Evolutionary conservation across 306 rosid genomes (phyloP).

Genomic region (Urtica urens): DNA sequence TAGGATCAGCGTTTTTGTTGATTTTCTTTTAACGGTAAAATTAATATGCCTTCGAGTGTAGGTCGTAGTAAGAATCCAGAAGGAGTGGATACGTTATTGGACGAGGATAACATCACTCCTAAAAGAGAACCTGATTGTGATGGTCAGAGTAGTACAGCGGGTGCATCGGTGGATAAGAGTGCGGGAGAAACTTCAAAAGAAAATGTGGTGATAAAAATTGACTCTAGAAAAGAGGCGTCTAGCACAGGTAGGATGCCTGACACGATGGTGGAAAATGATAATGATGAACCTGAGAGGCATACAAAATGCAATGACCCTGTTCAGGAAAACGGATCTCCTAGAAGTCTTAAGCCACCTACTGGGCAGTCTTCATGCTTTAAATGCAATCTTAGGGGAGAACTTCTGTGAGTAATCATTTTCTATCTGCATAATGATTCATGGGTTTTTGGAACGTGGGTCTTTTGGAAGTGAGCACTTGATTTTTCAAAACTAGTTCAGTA

Average conservation of each 20-base stretch:
- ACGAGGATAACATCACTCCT: slow-evolving; percentile 17
- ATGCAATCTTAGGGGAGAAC: slow-evolving; percentile 58
- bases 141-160: slow-evolving; percentile 8
- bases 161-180: slow-evolving; percentile 16
- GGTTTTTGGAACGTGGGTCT: neutral
- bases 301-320: slow-evolving; percentile 13
- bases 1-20: too few species aligned
- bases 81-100: slow-evolving; percentile 16
- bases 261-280: slow-evolving; percentile 8
- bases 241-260: slow-evolving; percentile 13
- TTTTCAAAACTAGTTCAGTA: too few species aligned
- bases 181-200: neutral
- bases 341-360: slow-evolving; percentile 15
- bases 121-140: slow-evolving; percentile 14
- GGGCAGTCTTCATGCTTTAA: slow-evolving; percentile 34
- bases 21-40: too few species aligned
- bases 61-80: slow-evolving; percentile 20
- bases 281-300: slow-evolving; percentile 19
- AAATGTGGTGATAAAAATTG: slow-evolving; percentile 6
- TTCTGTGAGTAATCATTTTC: slow-evolving; percentile 53
- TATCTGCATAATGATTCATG: slow-evolving; percentile 18
- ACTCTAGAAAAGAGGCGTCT: slow-evolving; percentile 3
- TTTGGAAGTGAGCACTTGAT: slow-evolving; percentile 6
- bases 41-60: too few species aligned
- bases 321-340: slow-evolving; percentile 33